Percentiles rank a stretch among this genome's conserved stretches.
Conservation (phyloP, 768 basidiomycete species). For the Boletus vermiculosoides region DNA sequence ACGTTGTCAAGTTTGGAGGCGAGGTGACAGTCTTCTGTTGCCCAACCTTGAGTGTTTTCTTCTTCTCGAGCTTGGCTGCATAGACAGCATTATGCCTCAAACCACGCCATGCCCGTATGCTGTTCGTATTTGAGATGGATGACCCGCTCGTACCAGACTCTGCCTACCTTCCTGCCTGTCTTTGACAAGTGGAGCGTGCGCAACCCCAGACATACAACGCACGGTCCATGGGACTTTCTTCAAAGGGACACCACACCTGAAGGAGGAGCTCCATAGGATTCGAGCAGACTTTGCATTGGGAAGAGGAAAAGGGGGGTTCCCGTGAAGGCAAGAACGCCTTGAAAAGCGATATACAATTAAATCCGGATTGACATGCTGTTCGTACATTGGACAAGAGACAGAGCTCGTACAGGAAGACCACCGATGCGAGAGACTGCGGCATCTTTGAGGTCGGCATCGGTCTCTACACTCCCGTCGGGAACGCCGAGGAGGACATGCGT, state of each 20-base stretch:
- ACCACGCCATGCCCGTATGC: constrained; percentile 81
- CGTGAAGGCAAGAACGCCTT: constrained; percentile 72
- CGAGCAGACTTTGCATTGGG: constrained; percentile 69
- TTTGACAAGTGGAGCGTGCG: constrained; percentile 65
- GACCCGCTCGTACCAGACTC: not conserved
- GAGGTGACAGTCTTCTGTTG: constrained; percentile 37
- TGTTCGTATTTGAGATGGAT: constrained; percentile 32
- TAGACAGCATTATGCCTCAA: constrained; percentile 71
- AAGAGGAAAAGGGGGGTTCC: constrained; percentile 61
- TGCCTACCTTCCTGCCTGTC: constrained; percentile 74
- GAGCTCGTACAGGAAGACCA: constrained; percentile 79
- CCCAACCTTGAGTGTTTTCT: constrained; percentile 42
- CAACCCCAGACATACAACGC: constrained; percentile 88
- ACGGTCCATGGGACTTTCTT: constrained; percentile 81
- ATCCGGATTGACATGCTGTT: constrained; percentile 43
- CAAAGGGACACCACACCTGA: constrained; percentile 90
- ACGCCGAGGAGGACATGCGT: constrained; percentile 77
- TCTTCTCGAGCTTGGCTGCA: constrained; percentile 67
- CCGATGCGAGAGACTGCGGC: constrained; percentile 88
- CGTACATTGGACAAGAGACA: constrained; percentile 46
- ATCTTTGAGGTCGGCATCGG: constrained; percentile 60
- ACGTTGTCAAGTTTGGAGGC: constrained; percentile 30
- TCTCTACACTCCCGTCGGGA: constrained; percentile 70
- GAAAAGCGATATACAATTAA: constrained; percentile 42
- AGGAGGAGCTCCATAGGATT: constrained; percentile 77